Conservation (phyloP, 1,284 basidiomycete species). For the Ganoderma meredithae region DNA sequence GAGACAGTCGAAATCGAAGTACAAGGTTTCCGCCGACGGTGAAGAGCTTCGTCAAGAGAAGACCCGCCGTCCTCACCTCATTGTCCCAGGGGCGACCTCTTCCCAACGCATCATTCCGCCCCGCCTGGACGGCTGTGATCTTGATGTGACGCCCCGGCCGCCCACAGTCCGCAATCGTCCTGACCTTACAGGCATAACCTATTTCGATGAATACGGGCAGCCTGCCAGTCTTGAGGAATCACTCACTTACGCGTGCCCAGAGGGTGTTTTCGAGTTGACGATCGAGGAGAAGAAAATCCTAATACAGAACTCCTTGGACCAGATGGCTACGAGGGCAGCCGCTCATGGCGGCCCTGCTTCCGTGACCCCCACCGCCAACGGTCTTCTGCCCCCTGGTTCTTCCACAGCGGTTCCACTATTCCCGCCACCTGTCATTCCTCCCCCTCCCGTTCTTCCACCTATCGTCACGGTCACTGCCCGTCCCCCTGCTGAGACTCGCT, state of each 20-base stretch:
- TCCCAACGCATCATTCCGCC: constrained; percentile 32
- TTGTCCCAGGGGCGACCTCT: constrained; percentile 37
- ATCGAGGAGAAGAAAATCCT: neutral
- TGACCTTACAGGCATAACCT: neutral
- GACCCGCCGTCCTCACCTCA: constrained; percentile 28
- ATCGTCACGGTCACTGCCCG: constrained; percentile 10
- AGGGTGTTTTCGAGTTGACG: neutral
- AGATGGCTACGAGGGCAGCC: neutral
- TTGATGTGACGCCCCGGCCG: constrained; percentile 24
- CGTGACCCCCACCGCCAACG: neutral
- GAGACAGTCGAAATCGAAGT: constrained; percentile 14
- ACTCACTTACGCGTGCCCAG: constrained; percentile 7
- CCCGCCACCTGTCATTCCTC: constrained; percentile 5
- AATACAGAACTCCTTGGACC: neutral
- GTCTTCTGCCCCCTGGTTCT: neutral
- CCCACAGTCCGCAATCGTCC: neutral
- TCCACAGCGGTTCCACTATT: neutral
- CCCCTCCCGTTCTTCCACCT: neutral
- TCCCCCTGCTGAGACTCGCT: constrained; percentile 19
- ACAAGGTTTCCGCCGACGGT: constrained; percentile 17
- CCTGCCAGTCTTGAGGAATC: constrained; percentile 6
- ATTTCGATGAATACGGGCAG: constrained; percentile 5
- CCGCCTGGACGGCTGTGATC: constrained; percentile 16
- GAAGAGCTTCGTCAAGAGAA: constrained; percentile 30
- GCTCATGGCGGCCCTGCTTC: neutral